phyloP scores from a whole-genome alignment of 2,329 filamentous ascomycete genomes.

The Tetracladium maxilliforme region DNA sequence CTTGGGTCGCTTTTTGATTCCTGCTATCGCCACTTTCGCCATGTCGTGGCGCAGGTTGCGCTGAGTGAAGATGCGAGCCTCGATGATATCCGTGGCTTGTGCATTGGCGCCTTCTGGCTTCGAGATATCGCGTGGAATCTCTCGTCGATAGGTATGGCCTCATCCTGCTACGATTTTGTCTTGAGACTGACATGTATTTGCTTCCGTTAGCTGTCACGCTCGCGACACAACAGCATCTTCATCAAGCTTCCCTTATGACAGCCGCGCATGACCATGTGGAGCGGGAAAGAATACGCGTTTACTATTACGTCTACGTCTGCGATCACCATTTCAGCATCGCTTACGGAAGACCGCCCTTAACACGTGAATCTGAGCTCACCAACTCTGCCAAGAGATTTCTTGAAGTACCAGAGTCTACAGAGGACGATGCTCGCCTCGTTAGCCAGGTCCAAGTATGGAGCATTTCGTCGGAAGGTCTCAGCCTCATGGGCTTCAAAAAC shows the following conservation, averaged over 20 bases:
- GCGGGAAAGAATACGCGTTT: conserved; percentile 40
- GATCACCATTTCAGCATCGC: conserved; percentile 53
- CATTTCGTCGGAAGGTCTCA: conserved; percentile 1
- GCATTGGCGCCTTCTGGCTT: conserved; percentile 48
- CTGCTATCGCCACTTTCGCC: conserved; percentile 41
- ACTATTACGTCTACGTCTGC: conserved; percentile 50
- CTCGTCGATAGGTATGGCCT: too few species aligned
- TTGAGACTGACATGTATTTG: too few species aligned
- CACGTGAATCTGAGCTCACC: too few species aligned
- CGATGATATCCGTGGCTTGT: conserved; percentile 43
- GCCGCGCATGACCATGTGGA: conserved; percentile 33
- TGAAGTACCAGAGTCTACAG: conserved; percentile 1
- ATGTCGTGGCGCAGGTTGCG: conserved; percentile 38
- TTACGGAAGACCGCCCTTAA: conserved; percentile 45
- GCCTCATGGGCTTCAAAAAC: conserved; percentile 4
- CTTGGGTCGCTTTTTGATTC: conserved; percentile 34
- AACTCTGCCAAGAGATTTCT: not conserved
- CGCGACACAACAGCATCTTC: conserved; percentile 39
- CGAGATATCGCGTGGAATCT: conserved; percentile 36
- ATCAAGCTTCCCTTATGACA: conserved; percentile 33
- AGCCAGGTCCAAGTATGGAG: conserved; percentile 5
- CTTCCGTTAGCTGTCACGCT: conserved; percentile 43
- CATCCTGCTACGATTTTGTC: too few species aligned
- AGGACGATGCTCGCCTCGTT: conserved; percentile 4
- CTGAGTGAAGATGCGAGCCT: conserved; percentile 40